A percentile compares a stretch with the other conserved stretches of the same genome.
Conservation (phyloP, 192 early-diverging fungal genomes). For the Mortierella antarctica region DNA sequence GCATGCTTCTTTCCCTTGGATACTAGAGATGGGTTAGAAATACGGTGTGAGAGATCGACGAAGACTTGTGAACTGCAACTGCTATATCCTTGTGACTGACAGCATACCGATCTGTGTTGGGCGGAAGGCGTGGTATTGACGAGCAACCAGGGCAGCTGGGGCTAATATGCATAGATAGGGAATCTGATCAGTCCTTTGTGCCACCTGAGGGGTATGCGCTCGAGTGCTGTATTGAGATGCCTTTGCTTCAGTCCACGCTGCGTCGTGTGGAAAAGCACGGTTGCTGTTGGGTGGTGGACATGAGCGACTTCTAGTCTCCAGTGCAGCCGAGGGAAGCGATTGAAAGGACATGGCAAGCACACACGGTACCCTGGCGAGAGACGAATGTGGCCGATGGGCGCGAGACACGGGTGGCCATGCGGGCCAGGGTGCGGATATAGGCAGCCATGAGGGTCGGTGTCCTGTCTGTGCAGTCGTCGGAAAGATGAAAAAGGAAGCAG, state of each 20-base stretch:
- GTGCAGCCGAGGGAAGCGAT: neutral
- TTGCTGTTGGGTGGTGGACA: neutral
- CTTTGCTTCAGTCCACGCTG: neutral
- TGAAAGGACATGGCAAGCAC: neutral
- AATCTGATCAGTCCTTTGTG: neutral
- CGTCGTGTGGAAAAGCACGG: neutral
- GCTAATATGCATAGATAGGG: constrained; percentile 3
- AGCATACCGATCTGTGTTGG: constrained; percentile 44
- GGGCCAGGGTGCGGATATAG: constrained; percentile 40
- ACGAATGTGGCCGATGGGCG: constrained; percentile 7
- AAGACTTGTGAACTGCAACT: neutral
- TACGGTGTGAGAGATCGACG: too few relatives aligned
- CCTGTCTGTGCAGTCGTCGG: neutral
- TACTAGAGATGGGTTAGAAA: neutral
- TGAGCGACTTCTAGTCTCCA: neutral
- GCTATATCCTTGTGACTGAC: neutral
- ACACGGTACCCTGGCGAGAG: constrained; percentile 34
- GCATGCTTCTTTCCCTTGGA: constrained; percentile 52
- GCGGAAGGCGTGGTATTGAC: constrained; percentile 48
- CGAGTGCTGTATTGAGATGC: neutral
- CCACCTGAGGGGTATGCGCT: neutral
- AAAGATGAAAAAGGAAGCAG: neutral
- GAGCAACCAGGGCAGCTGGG: constrained; percentile 33
- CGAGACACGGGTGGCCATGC: constrained; percentile 31
- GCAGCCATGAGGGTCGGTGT: constrained; percentile 25